phyloP scores from a whole-genome alignment of 208 protist genomes.

The Wallacemonas rigidus region DNA sequence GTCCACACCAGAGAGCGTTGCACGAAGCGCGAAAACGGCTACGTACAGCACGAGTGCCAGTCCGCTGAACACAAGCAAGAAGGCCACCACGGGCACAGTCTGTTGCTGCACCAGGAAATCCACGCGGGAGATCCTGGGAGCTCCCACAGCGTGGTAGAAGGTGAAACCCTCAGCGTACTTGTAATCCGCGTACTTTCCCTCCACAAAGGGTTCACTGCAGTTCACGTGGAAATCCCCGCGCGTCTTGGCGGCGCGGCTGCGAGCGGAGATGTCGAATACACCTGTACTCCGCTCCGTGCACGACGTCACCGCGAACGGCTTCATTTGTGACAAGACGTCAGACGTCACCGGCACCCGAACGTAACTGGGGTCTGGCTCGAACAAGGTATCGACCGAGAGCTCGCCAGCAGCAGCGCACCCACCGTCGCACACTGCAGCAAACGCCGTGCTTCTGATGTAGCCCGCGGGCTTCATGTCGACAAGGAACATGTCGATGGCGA shows the following conservation, averaged over 20 bases:
- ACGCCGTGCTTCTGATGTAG: not conserved
- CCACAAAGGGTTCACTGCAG: not conserved
- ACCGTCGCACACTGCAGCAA: not conserved
- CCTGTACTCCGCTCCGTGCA: not conserved
- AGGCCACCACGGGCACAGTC: not conserved
- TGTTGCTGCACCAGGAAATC: not conserved
- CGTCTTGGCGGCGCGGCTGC: not conserved
- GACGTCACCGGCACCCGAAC: not conserved
- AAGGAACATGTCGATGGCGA: not conserved
- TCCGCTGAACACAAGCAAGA: not conserved
- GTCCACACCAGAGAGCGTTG: not conserved
- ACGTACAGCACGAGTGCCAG: not conserved
- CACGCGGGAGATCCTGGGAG: not conserved
- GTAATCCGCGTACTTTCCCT: not conserved
- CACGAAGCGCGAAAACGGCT: not conserved
- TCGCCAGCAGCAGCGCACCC: not conserved
- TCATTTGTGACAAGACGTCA: conserved; percentile 4
- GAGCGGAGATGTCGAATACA: not conserved
- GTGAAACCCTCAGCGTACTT: not conserved
- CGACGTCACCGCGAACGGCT: conserved; percentile 7
- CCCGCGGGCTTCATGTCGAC: not conserved
- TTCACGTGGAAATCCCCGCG: not conserved
- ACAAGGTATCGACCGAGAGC: not conserved
- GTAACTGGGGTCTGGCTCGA: not conserved
- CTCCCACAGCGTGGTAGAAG: not conserved